Percentiles rank a stretch among this genome's conserved stretches.
These are phyloP conservation scores for Penicillium sp. DNA, from an alignment of 2,329 filamentous ascomycete genomes.

Conservation along the genomic window DNA sequence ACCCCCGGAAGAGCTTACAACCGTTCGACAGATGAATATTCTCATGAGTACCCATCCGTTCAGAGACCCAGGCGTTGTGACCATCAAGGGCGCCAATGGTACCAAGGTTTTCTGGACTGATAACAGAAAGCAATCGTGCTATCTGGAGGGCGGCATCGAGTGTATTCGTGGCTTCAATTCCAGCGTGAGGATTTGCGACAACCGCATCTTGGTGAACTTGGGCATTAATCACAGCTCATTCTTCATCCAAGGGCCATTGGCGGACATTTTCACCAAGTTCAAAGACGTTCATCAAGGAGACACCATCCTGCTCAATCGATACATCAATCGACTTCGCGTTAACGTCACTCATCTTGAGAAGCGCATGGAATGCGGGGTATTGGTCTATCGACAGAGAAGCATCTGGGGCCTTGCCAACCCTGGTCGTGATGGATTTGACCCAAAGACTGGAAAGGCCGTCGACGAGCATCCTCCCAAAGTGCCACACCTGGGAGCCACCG, in stretches of 20 bases:
- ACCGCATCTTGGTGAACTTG: slow-evolving; percentile 16
- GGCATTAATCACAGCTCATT: slow-evolving; percentile 21
- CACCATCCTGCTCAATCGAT: slow-evolving; percentile 1
- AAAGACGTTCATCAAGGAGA: background rate
- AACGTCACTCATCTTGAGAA: slow-evolving; percentile 6
- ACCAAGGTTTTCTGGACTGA: slow-evolving; percentile 20
- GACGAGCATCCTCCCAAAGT: slow-evolving; percentile 1
- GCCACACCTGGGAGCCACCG: slow-evolving; percentile 2
- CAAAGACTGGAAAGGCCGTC: background rate
- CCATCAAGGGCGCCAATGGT: slow-evolving; percentile 11
- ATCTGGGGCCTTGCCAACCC: slow-evolving; percentile 9
- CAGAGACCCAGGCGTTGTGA: slow-evolving; percentile 2
- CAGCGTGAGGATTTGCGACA: slow-evolving; percentile 15
- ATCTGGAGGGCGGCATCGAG: slow-evolving; percentile 13
- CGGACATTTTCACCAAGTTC: background rate
- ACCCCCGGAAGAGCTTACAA: background rate
- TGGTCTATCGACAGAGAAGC: background rate
- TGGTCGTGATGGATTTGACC: background rate
- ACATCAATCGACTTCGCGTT: slow-evolving; percentile 12
- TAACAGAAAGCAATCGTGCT: background rate
- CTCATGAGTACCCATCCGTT: slow-evolving; percentile 12
- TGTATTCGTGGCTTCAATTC: slow-evolving; percentile 18
- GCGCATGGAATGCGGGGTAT: background rate
- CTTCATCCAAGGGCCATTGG: slow-evolving; percentile 2
- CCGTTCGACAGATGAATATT: slow-evolving; percentile 16